Evolutionary conservation across 75 land plant genomes (phyloP).

Genomic region (Cryptomeria japonica): DNA sequence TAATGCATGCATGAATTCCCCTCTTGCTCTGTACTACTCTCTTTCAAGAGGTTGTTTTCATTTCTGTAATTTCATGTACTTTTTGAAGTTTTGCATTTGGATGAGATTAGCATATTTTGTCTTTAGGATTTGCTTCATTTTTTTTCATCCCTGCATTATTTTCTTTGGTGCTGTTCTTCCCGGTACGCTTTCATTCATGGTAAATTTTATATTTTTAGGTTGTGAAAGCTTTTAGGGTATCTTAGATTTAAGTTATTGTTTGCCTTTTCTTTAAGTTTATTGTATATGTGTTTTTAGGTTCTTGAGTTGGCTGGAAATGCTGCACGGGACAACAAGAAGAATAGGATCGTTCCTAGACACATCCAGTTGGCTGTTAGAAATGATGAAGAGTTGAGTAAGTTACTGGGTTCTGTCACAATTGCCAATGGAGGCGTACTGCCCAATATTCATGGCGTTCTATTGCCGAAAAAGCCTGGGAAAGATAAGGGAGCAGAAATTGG

Average conservation of each 20-base stretch:
- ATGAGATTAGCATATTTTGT: too few relatives aligned
- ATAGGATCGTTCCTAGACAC: conserved; percentile 31
- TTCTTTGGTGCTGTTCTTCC: too few relatives aligned
- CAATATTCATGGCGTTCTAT: conserved; percentile 23
- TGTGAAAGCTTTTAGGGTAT: background rate
- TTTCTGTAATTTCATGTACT: too few relatives aligned
- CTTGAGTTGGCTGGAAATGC: conserved; percentile 39
- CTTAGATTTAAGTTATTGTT: background rate
- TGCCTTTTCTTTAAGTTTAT: background rate
- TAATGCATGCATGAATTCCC: background rate
- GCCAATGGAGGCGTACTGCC: conserved; percentile 42
- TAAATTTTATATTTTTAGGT: background rate
- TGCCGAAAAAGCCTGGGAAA: conserved; percentile 25
- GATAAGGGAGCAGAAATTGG: conserved; percentile 25
- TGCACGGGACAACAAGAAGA: conserved; percentile 44
- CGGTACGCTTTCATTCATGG: too few relatives aligned
- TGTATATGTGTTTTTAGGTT: conserved; percentile 5
- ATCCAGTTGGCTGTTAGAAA: conserved; percentile 38
- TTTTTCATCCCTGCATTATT: too few relatives aligned
- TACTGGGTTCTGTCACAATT: conserved; percentile 30
- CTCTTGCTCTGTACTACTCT: too few relatives aligned
- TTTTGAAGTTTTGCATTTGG: too few relatives aligned
- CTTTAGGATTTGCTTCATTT: too few relatives aligned
- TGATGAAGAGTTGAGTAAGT: conserved; percentile 43
- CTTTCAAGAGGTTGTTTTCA: too few relatives aligned